Evolutionary conservation across 2,329 filamentous ascomycete genomes (phyloP).

Genomic region (Microdochium nivale): DNA sequence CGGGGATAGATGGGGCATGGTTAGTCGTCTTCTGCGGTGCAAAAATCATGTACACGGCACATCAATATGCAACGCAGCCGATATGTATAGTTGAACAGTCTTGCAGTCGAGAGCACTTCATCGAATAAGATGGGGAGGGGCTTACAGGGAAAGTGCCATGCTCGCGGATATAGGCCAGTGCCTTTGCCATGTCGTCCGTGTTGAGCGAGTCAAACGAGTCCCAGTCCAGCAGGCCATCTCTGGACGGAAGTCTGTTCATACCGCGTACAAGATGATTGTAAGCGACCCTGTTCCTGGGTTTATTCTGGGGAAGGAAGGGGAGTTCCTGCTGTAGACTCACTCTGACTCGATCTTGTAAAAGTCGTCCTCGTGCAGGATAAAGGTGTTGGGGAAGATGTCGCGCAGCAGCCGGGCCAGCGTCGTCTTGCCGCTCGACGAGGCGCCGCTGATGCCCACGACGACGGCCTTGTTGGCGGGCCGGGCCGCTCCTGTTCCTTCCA

Average conservation of each 20-base stretch:
- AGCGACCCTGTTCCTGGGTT: not conserved
- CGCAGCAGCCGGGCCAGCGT: conserved; percentile 80
- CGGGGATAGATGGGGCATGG: too few species aligned
- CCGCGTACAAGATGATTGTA: not conserved
- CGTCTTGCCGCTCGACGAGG: conserved; percentile 90
- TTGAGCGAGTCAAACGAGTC: conserved; percentile 78
- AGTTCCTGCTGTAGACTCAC: conserved; percentile 41
- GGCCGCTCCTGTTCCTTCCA: too few species aligned
- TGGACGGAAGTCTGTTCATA: conserved; percentile 40
- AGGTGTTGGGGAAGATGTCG: conserved; percentile 67
- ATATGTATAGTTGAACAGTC: not conserved
- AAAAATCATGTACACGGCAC: too few species aligned
- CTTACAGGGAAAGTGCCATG: conserved; percentile 58
- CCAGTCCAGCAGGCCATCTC: conserved; percentile 71
- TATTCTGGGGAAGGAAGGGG: not conserved
- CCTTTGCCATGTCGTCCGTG: conserved; percentile 55
- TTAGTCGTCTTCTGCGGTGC: too few species aligned
- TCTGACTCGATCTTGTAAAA: conserved; percentile 80
- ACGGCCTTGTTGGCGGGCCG: conserved; percentile 35
- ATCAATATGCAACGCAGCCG: too few species aligned
- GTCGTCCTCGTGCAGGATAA: conserved; percentile 91
- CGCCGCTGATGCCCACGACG: conserved; percentile 77
- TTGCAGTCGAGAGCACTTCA: too few species aligned
- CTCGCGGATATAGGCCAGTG: conserved; percentile 61
- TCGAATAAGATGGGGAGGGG: too few species aligned